These are phyloP conservation scores for Collybia nuda DNA, from an alignment of 768 basidiomycete species.

Conservation along the genomic window DNA sequence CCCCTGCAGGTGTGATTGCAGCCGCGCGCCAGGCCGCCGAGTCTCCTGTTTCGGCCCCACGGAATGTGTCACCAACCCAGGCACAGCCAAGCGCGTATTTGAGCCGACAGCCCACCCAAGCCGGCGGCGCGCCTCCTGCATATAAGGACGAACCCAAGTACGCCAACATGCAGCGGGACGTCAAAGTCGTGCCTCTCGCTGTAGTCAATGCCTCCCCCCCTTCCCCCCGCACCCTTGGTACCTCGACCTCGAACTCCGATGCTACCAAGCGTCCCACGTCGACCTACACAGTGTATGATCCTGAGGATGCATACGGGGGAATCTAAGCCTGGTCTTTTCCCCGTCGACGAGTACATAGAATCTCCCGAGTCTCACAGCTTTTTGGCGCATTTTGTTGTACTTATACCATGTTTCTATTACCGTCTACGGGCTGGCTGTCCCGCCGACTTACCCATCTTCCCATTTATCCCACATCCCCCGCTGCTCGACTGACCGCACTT, in stretches of 20 bases:
- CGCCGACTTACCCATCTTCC: too few relatives aligned
- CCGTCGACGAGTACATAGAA: too few relatives aligned
- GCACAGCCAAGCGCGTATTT: slow-evolving; percentile 3
- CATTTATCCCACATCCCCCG: too few relatives aligned
- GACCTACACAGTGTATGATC: slow-evolving; percentile 46
- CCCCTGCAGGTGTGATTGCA: slow-evolving; percentile 7
- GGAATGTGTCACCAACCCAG: not conserved
- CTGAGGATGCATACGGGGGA: slow-evolving; percentile 19
- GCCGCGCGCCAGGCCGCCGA: slow-evolving; percentile 8
- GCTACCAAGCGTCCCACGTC: slow-evolving; percentile 12
- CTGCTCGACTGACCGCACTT: too few relatives aligned
- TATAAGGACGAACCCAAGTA: slow-evolving; percentile 12
- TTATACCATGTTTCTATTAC: too few relatives aligned
- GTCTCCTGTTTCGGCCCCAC: slow-evolving; percentile 1
- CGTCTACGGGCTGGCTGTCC: too few relatives aligned
- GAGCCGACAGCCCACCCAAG: slow-evolving; percentile 13
- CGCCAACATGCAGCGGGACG: slow-evolving; percentile 17
- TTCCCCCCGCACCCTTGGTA: not conserved
- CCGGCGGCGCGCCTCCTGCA: slow-evolving; percentile 1
- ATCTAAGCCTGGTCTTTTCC: slow-evolving; percentile 11
- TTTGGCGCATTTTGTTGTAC: too few relatives aligned
- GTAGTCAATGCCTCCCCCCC: slow-evolving; percentile 3
- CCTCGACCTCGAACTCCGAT: not conserved
- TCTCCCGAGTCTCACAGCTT: too few relatives aligned
- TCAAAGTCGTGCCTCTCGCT: slow-evolving; percentile 9